Percentiles rank a stretch among this genome's conserved stretches.
Evolutionary conservation across 495 filamentous ascomycete genomes (phyloP).

Genomic region (Penicillium maclennaniae): DNA sequence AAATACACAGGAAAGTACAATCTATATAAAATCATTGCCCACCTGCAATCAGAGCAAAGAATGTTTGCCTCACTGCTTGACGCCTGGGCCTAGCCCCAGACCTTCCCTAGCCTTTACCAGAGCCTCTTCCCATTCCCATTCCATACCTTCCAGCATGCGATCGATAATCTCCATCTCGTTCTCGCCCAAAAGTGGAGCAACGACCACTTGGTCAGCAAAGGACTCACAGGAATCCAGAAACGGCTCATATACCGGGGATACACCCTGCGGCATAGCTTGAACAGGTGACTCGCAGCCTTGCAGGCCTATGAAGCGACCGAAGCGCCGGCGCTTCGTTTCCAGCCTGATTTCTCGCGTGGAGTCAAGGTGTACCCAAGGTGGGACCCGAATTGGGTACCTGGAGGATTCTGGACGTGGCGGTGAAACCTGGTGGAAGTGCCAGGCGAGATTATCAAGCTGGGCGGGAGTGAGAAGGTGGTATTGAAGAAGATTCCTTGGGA

Average conservation of each 20-base stretch:
- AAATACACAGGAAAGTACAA: too few relatives aligned
- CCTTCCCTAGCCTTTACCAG: not conserved
- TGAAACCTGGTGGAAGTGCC: slow-evolving; percentile 70
- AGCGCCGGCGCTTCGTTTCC: slow-evolving; percentile 56
- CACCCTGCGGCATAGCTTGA: not conserved
- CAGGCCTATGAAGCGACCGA: slow-evolving; percentile 67
- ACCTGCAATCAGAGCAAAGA: too few relatives aligned
- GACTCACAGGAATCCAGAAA: too few relatives aligned
- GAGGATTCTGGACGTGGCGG: slow-evolving; percentile 47
- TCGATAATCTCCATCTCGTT: not conserved
- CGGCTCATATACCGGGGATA: not conserved
- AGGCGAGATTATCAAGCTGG: slow-evolving; percentile 68
- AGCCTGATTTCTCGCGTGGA: slow-evolving; percentile 31
- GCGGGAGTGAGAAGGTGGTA: slow-evolving; percentile 71
- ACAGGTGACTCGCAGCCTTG: slow-evolving; percentile 40
- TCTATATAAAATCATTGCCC: too few relatives aligned
- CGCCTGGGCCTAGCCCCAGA: slow-evolving; percentile 8
- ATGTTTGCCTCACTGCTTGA: too few relatives aligned
- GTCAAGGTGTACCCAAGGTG: slow-evolving; percentile 37
- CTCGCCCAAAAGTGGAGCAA: not conserved
- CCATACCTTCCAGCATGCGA: not conserved
- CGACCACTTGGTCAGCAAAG: too few relatives aligned
- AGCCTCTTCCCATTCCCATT: slow-evolving; percentile 24
- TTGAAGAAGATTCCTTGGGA: slow-evolving; percentile 61
- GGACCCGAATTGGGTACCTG: slow-evolving; percentile 60